These are phyloP conservation scores for Davidsoniella virescens DNA, from an alignment of 2,329 filamentous ascomycete genomes.

Conservation along the genomic window DNA sequence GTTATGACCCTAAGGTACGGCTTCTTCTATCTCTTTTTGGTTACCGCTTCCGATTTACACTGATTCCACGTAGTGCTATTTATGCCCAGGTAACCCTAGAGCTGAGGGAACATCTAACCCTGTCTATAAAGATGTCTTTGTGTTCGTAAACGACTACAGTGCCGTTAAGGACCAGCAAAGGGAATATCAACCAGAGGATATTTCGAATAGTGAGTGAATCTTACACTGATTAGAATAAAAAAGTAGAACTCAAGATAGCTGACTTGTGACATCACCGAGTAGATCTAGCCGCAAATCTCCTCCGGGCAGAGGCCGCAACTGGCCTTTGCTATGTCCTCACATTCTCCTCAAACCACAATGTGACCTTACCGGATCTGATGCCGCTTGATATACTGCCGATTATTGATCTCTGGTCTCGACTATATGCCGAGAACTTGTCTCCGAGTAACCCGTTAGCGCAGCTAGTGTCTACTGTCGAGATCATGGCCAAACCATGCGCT, in stretches of 20 bases:
- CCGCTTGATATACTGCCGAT: constrained; percentile 63
- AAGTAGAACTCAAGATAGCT: no score
- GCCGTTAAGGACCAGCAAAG: constrained; percentile 89
- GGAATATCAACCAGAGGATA: constrained; percentile 42
- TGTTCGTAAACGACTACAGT: constrained; percentile 95
- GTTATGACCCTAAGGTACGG: constrained; percentile 59
- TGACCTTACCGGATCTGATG: constrained; percentile 82
- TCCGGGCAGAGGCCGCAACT: constrained; percentile 72
- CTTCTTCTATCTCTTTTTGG: not conserved
- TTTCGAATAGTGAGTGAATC: constrained; percentile 21
- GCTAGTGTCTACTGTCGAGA: constrained; percentile 23
- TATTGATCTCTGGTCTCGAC: constrained; percentile 77
- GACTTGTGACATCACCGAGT: not conserved
- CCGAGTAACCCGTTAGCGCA: constrained; percentile 46
- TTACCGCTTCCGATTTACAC: not conserved
- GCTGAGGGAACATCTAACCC: constrained; percentile 80
- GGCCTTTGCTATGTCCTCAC: constrained; percentile 96
- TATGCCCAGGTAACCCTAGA: constrained; percentile 81
- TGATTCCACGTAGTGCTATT: constrained; percentile 53
- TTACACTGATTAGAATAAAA: not conserved
- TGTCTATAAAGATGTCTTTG: constrained; percentile 70
- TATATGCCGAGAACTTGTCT: constrained; percentile 71
- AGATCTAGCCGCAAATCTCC: constrained; percentile 60
- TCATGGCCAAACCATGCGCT: constrained; percentile 25
- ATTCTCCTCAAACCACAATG: constrained; percentile 78